Base-by-base conservation (phyloP, 2,329 filamentous ascomycete species). In the Dryadomyces quercivorus region DNA sequence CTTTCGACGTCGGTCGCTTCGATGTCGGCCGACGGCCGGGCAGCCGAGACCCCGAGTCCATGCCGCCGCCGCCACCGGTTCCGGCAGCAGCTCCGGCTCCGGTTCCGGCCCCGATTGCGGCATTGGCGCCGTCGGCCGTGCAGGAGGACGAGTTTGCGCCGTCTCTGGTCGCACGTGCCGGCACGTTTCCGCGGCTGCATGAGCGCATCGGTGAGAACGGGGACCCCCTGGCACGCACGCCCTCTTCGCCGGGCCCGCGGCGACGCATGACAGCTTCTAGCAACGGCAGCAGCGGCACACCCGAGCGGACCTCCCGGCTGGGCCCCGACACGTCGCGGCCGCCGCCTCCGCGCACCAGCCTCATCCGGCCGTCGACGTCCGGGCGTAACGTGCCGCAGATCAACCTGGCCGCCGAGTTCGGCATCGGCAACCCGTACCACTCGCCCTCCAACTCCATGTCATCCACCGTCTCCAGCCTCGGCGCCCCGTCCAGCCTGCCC, bases 1-100 rank as follows among this genome's bases (percentile, higher is more conserved):
- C 84, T 0, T 86, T 88, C 61, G 80, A 82, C 59, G 65, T 74
- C 69, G 84, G 82, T 0, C 84, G 84, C 0, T 86, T 88, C 61
- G 80, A 82, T 59, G 65, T 74, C 40, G 40, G 40, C n/a, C 42
- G 42, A 44, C 42, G 42, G n/a, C 42, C 69, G 67, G 34, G 22
- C 13, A 52, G 12, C 22, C 36, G 36, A 40, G 36, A 40, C 36
- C 36, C 31, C 13, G 63, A 56, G 52, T 62, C 61, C 20, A 36
- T 6, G 67, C 59, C 54, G 63, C 54, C 58, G n/a, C n/a, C 62
- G 12, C 64, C 67, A 1, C 71, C 73, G 42, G 26, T 15, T 42
- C 38, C 38, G 10, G 38, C 12, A 7, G 4, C 26, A 42, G 38
- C 12, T 42, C 38, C 12, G 38, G 38, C 38, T 15, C 12, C 12